phyloP scores from a whole-genome alignment of 306 rosid species.

The Prunus dulcis region DNA sequence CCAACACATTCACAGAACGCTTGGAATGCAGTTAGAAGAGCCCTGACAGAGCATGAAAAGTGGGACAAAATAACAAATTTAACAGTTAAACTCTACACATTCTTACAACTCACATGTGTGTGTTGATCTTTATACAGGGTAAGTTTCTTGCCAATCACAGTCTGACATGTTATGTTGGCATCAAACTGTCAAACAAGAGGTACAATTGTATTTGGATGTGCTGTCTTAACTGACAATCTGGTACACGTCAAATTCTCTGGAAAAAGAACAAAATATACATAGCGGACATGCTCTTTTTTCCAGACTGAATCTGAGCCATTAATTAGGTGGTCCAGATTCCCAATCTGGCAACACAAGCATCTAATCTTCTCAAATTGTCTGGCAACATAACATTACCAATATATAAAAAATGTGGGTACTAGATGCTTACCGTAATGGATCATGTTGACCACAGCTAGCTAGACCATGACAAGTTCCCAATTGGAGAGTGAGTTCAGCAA shows the following conservation, averaged over 20 bases:
- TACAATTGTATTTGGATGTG: neutral
- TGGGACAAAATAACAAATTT: neutral
- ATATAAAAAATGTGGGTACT: neutral
- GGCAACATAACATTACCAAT: neutral
- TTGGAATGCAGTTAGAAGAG: conserved; percentile 89
- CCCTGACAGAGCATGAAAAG: conserved; percentile 50
- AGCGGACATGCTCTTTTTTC: neutral
- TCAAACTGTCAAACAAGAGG: neutral
- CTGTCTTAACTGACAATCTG: neutral
- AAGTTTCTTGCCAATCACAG: neutral
- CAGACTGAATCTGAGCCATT: neutral
- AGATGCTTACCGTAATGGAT: conserved; percentile 67
- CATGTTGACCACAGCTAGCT: conserved; percentile 70
- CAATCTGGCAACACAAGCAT: too few species aligned
- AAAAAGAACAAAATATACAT: neutral
- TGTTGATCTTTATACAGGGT: conserved; percentile 9
- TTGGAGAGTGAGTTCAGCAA: conserved; percentile 88
- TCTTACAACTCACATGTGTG: neutral
- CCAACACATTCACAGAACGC: conserved; percentile 99
- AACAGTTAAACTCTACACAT: neutral
- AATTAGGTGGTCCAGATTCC: neutral
- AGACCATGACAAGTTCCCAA: conserved; percentile 89
- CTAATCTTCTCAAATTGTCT: neutral
- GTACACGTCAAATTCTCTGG: neutral
- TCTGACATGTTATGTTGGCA: neutral